phyloP scores from a whole-genome alignment of 768 basidiomycete genomes.

The Multifurca ochricompacta region DNA sequence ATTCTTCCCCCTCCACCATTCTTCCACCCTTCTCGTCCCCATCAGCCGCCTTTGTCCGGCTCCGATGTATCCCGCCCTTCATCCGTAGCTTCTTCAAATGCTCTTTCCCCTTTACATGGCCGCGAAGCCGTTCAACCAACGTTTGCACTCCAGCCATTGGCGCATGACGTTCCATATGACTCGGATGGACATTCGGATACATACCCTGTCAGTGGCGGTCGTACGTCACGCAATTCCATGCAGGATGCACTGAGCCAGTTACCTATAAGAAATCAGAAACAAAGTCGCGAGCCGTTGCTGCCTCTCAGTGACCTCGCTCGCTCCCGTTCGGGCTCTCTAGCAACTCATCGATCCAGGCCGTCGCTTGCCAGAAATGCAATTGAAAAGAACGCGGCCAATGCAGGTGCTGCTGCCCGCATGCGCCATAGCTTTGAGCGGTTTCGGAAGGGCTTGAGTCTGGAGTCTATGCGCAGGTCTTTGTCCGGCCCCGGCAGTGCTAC shows the following conservation, averaged over 20 bases:
- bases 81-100: constrained; percentile 27
- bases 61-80: constrained; percentile 27
- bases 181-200: constrained; percentile 35
- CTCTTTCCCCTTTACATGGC: constrained; percentile 11
- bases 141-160: constrained; percentile 36
- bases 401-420: constrained; percentile 33
- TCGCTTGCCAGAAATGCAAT: constrained; percentile 24
- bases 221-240: constrained; percentile 19
- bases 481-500: constrained; percentile 18
- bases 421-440: constrained; percentile 56
- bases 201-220: neutral
- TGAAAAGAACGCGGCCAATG: constrained; percentile 25
- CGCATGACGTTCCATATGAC: constrained; percentile 33
- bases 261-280: constrained; percentile 39
- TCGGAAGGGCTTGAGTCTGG: constrained; percentile 40
- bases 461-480: constrained; percentile 25
- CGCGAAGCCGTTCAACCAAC: constrained; percentile 22
- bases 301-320: constrained; percentile 38
- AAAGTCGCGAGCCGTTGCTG: constrained; percentile 66
- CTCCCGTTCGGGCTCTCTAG: constrained; percentile 18
- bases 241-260: constrained; percentile 29
- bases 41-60: constrained; percentile 38
- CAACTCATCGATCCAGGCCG: constrained; percentile 24
- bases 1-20: constrained; percentile 75
- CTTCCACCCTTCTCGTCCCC: constrained; percentile 62